Evolutionary conservation across 1,139 yeast species (phyloP).

Genomic region (Sugiyamaella japonica): DNA sequence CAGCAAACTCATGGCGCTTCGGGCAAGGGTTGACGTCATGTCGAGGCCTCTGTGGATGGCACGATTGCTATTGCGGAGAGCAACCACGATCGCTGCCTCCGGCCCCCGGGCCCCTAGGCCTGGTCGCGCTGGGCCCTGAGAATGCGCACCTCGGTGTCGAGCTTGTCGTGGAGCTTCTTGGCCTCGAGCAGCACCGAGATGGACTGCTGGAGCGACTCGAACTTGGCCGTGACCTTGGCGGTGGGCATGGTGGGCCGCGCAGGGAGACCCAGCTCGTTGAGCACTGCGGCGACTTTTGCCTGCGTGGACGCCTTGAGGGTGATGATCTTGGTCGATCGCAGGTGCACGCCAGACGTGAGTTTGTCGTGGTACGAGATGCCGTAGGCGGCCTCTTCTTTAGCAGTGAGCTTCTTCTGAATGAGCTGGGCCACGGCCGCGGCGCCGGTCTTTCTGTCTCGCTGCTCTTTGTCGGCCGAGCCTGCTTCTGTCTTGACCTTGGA

Average conservation of each 20-base stretch:
- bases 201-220: constrained; percentile 72
- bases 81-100: too few relatives aligned
- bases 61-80: not conserved
- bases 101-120: too few relatives aligned
- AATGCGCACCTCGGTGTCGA: constrained; percentile 74
- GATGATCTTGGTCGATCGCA: constrained; percentile 69
- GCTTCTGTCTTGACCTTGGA: not conserved
- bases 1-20: not conserved
- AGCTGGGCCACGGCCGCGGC: constrained; percentile 43
- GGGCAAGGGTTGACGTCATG: not conserved
- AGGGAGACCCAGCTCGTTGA: constrained; percentile 79
- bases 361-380: constrained; percentile 87
- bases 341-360: constrained; percentile 69
- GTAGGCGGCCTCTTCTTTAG: constrained; percentile 80
- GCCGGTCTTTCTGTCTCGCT: constrained; percentile 25
- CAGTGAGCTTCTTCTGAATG: constrained; percentile 58
- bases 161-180: constrained; percentile 82
- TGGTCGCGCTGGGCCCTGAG: constrained; percentile 42
- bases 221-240: constrained; percentile 70
- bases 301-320: constrained; percentile 71
- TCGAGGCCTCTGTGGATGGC: not conserved
- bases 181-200: constrained; percentile 77
- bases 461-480: too few relatives aligned
- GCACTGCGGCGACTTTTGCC: constrained; percentile 66
- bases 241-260: constrained; percentile 87